Percentiles rank a stretch among this genome's conserved stretches.
These are phyloP conservation scores for Pyrenochaeta sp. DNA, from an alignment of 2,329 filamentous ascomycete species.

Conservation along the genomic window DNA sequence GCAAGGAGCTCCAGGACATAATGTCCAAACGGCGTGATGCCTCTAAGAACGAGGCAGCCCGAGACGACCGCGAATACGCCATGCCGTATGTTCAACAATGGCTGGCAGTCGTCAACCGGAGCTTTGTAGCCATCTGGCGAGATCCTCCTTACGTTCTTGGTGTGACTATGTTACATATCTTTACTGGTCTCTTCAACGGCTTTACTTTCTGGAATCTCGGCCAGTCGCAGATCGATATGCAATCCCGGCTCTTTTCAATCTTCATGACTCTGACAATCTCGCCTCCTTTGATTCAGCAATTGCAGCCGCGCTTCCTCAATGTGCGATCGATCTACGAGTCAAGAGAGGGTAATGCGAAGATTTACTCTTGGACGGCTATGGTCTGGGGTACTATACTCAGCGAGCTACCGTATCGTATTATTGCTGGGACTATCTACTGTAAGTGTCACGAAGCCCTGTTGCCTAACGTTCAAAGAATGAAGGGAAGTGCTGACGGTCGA, in stretches of 20 bases:
- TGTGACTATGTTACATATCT: constrained; percentile 61
- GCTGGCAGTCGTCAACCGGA: constrained; percentile 54
- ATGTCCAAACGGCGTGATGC: constrained; percentile 45
- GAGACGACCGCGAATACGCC: constrained; percentile 56
- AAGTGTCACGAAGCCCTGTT: constrained; percentile 6
- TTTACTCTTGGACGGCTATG: constrained; percentile 80
- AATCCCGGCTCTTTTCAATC: constrained; percentile 74
- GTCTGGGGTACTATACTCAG: constrained; percentile 70
- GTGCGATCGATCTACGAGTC: constrained; percentile 73
- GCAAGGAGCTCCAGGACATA: constrained; percentile 53
- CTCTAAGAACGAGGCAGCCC: constrained; percentile 42
- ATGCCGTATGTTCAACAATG: constrained; percentile 54
- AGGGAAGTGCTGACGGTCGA: not conserved
- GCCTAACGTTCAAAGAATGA: not conserved
- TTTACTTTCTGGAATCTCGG: constrained; percentile 60
- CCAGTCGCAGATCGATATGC: constrained; percentile 52
- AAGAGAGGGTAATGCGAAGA: constrained; percentile 79
- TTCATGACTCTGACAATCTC: constrained; percentile 81
- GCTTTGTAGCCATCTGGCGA: constrained; percentile 69
- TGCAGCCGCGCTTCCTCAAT: constrained; percentile 75
- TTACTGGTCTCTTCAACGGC: constrained; percentile 58
- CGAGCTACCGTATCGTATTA: constrained; percentile 74
- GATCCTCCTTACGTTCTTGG: constrained; percentile 70
- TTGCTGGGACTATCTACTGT: constrained; percentile 72
- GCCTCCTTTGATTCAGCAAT: constrained; percentile 77